These are phyloP conservation scores for Phlebiopsis gigantea DNA, from an alignment of 768 basidiomycete genomes.

Conservation along the genomic window DNA sequence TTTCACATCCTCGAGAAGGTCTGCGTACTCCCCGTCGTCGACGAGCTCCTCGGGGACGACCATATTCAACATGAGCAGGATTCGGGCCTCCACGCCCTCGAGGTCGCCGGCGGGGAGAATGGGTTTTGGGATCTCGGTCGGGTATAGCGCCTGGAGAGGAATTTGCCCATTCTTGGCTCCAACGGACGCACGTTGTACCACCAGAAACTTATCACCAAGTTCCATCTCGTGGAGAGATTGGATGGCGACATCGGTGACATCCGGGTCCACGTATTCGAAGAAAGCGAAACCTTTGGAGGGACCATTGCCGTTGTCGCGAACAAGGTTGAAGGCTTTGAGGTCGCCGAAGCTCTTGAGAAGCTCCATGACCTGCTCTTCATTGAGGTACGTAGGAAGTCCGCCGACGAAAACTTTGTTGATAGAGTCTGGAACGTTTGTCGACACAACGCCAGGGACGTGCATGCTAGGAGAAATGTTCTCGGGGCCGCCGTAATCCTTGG, in stretches of 20 bases:
- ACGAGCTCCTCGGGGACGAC: constrained; percentile 88
- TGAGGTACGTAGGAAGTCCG: constrained; percentile 90
- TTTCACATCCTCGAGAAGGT: constrained; percentile 91
- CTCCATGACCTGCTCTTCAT: constrained; percentile 98
- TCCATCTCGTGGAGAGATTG: constrained; percentile 97
- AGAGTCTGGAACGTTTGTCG: constrained; percentile 93
- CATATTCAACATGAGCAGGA: constrained; percentile 98
- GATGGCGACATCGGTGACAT: constrained; percentile 91
- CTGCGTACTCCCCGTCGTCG: constrained; percentile 89
- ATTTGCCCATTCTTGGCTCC: constrained; percentile 79
- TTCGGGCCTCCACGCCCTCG: constrained; percentile 51
- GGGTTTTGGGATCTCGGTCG: constrained; percentile 77
- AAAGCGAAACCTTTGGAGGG: constrained; percentile 97
- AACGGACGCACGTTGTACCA: constrained; percentile 94
- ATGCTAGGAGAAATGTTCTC: constrained; percentile 58
- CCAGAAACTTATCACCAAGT: constrained; percentile 90
- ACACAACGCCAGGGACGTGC: constrained; percentile 93
- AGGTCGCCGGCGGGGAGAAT: constrained; percentile 82
- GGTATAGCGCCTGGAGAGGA: constrained; percentile 60
- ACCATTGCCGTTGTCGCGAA: constrained; percentile 88
- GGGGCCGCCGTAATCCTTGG: constrained; percentile 90
- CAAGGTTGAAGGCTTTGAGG: constrained; percentile 95
- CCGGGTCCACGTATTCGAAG: constrained; percentile 92
- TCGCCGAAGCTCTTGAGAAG: constrained; percentile 96
- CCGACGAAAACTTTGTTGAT: constrained; percentile 98